Percentiles rank a stretch among this genome's conserved stretches.
These are phyloP conservation scores for Pseudozyma thailandica DNA, from an alignment of 1,284 basidiomycete genomes.

Conservation along the genomic window DNA sequence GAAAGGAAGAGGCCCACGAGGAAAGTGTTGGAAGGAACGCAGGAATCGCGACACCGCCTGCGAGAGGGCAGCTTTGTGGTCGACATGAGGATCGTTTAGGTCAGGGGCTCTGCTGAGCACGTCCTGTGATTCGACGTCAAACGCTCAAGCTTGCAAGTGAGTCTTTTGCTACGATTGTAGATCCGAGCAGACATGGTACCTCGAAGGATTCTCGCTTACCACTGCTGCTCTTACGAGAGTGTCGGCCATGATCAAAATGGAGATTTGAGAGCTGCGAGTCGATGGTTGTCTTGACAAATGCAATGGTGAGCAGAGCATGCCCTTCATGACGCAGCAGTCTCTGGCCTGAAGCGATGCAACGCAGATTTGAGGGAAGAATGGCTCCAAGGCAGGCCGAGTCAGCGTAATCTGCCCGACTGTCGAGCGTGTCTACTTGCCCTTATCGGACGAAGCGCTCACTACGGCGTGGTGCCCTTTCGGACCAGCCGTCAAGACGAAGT, in stretches of 20 bases:
- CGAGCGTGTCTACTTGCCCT: no score
- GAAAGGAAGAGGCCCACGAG: constrained; percentile 12
- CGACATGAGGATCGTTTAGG: background rate
- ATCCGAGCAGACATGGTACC: background rate
- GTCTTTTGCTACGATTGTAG: background rate
- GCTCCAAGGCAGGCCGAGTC: no score
- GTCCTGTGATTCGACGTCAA: constrained; percentile 3
- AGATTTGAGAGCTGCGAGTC: no score
- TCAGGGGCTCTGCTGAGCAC: constrained; percentile 3
- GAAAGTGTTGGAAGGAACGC: constrained; percentile 17
- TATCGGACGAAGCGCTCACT: no score
- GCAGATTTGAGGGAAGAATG: no score
- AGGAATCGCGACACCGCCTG: constrained; percentile 18
- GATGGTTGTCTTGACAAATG: no score
- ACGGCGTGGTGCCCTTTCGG: no score
- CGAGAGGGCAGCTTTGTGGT: background rate
- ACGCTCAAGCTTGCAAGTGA: background rate
- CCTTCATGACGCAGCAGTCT: no score
- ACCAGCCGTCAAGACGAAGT: no score
- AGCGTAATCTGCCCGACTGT: no score
- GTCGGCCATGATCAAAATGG: constrained; percentile 20
- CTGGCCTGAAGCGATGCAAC: no score
- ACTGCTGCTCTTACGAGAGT: constrained; percentile 30
- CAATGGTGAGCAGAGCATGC: no score
- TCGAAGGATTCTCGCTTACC: constrained; percentile 4